Conservation (phyloP, 495 filamentous ascomycete species). For the Polyplosphaeria fusca region DNA sequence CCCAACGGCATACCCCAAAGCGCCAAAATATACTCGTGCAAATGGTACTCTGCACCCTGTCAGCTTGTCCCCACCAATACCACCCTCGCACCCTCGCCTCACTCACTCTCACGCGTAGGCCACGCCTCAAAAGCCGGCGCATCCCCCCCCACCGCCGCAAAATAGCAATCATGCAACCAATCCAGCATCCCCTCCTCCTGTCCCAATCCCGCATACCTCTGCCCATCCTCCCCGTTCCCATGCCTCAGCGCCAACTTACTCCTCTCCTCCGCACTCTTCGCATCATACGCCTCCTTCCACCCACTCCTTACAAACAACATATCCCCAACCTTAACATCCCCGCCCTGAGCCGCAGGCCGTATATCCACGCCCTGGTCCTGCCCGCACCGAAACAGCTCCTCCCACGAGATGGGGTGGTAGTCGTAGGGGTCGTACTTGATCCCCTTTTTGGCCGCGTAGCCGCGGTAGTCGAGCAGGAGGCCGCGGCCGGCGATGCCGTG, state of each 20-base stretch:
- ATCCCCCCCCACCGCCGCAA: constrained; percentile 61
- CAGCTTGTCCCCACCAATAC: constrained; percentile 1
- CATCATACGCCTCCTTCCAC: constrained; percentile 57
- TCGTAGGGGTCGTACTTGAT: constrained; percentile 56
- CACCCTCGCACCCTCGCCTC: too few species aligned
- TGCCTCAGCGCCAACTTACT: constrained; percentile 44
- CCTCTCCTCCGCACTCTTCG: constrained; percentile 43
- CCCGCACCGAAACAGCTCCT: constrained; percentile 58
- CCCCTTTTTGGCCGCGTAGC: constrained; percentile 47
- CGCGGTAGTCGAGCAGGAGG: constrained; percentile 56
- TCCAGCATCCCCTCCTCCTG: constrained; percentile 58
- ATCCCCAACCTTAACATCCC: constrained; percentile 62
- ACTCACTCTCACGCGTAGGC: constrained; percentile 47
- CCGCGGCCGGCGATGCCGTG: constrained; percentile 58
- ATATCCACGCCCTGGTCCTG: constrained; percentile 56
- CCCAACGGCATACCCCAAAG: constrained; percentile 62
- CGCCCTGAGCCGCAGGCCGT: constrained; percentile 50
- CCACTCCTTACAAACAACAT: constrained; percentile 67
- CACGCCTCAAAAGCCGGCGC: constrained; percentile 61
- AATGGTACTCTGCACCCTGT: constrained; percentile 35
- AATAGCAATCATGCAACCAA: constrained; percentile 66
- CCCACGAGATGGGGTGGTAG: constrained; percentile 55
- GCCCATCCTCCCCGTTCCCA: constrained; percentile 37
- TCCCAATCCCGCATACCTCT: constrained; percentile 55
- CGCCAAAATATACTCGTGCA: constrained; percentile 63